A percentile compares a stretch with the other conserved stretches of the same genome.
These are phyloP conservation scores for Aurantiochytrium sp. DNA, from an alignment of 108 stramenopile genomes.

Conservation along the genomic window DNA sequence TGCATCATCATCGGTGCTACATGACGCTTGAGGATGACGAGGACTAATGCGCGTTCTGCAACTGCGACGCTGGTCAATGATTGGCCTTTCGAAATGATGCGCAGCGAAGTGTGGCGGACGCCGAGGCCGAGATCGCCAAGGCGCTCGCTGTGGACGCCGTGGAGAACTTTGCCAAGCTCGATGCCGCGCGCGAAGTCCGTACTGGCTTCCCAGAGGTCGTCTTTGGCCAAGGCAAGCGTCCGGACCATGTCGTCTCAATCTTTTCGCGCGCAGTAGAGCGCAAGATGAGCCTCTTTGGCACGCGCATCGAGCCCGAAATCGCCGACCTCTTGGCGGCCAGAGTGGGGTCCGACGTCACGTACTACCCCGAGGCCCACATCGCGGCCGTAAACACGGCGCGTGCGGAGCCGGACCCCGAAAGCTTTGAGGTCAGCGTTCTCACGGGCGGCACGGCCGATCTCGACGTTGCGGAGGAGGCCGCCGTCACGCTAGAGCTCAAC, in stretches of 20 bases:
- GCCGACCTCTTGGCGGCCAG: background rate
- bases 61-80: no score
- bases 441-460: conserved; percentile 85
- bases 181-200: background rate
- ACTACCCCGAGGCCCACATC: background rate
- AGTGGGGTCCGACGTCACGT: background rate
- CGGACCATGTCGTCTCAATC: background rate
- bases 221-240: conserved; percentile 6
- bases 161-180: background rate
- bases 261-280: background rate
- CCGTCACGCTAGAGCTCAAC: conserved; percentile 65
- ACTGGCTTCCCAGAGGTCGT: conserved; percentile 27
- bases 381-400: background rate
- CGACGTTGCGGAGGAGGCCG: conserved; percentile 82
- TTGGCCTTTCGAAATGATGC: no score
- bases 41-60: no score
- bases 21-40: no score
- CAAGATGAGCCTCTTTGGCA: background rate
- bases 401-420: background rate
- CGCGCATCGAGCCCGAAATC: background rate
- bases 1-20: no score
- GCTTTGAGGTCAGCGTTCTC: conserved; percentile 62
- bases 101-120: no score
- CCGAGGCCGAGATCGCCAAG: background rate
- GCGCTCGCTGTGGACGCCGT: background rate